A percentile compares a stretch with the other conserved stretches of the same genome.
Conservation (phyloP, 768 basidiomycete genomes). For the Naganishia friedmannii region DNA sequence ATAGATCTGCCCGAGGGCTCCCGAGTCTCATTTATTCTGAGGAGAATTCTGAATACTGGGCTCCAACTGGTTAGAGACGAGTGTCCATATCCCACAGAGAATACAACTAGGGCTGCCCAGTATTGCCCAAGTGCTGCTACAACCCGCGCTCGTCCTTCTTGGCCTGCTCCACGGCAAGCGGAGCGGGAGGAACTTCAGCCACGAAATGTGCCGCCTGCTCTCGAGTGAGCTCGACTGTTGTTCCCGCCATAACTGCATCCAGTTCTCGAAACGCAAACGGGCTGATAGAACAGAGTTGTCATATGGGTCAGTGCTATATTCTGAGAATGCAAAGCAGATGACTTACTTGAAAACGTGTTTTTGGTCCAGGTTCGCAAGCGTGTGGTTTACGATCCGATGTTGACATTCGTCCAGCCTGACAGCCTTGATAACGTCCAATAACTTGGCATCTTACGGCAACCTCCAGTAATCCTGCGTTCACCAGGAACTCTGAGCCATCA, state of each 20-base stretch:
- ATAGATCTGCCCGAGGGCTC: neutral
- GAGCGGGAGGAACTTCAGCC: slow-evolving; percentile 40
- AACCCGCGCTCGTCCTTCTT: neutral
- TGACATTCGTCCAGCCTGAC: slow-evolving; percentile 90
- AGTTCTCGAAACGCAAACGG: slow-evolving; percentile 72
- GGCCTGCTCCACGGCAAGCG: slow-evolving; percentile 8
- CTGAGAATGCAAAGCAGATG: neutral
- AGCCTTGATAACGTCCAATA: slow-evolving; percentile 85
- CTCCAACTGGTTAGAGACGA: too few species aligned
- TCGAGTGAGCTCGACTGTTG: slow-evolving; percentile 59
- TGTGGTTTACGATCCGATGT: slow-evolving; percentile 92
- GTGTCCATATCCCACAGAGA: too few species aligned
- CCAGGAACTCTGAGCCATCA: neutral
- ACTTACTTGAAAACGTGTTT: slow-evolving; percentile 68
- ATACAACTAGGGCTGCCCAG: too few species aligned
- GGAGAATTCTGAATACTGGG: too few species aligned
- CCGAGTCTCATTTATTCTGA: too few species aligned
- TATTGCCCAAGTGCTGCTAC: too few species aligned
- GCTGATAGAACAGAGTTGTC: slow-evolving; percentile 25
- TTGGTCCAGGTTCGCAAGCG: slow-evolving; percentile 77
- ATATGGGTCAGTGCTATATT: neutral
- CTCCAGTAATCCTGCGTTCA: slow-evolving; percentile 71
- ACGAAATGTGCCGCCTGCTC: slow-evolving; percentile 52
- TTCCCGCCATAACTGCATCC: slow-evolving; percentile 77
- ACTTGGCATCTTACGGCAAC: slow-evolving; percentile 39